Conservation (phyloP, 1,139 yeast genomes). For the Candida smagusa region DNA sequence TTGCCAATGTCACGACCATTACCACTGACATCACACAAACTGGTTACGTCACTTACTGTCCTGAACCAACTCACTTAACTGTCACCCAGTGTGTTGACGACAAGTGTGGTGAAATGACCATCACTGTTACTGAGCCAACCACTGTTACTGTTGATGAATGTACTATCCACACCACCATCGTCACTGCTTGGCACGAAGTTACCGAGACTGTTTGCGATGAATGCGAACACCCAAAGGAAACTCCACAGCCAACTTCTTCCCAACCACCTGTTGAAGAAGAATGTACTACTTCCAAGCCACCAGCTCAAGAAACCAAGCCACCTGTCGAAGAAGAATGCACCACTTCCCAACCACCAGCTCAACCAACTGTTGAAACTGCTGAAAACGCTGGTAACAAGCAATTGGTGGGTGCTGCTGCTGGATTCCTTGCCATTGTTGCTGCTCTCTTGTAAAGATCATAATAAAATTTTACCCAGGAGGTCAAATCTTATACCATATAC, state of each 20-base stretch:
- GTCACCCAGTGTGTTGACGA: constrained; percentile 39
- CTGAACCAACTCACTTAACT: constrained; percentile 50
- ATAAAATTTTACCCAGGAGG: too few relatives aligned
- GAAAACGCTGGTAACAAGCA: too few relatives aligned
- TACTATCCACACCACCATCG: constrained; percentile 45
- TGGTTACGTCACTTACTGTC: constrained; percentile 59
- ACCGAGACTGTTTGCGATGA: constrained; percentile 23
- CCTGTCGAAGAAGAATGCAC: constrained; percentile 9
- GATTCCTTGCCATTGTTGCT: too few relatives aligned
- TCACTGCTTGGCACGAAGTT: constrained; percentile 29
- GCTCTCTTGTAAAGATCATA: too few relatives aligned
- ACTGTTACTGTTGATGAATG: constrained; percentile 54
- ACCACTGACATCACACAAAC: constrained; percentile 43
- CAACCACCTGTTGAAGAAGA: neutral
- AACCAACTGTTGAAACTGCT: too few relatives aligned
- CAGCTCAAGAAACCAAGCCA: constrained; percentile 7
- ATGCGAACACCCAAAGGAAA: constrained; percentile 15
- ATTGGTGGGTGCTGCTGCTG: too few relatives aligned
- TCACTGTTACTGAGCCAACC: constrained; percentile 50
- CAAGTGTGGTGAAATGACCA: constrained; percentile 31
- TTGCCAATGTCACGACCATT: constrained; percentile 16
- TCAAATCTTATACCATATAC: too few relatives aligned
- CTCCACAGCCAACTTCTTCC: constrained; percentile 2
- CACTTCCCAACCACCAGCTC: too few relatives aligned
- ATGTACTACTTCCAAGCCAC: constrained; percentile 3